Conservation (phyloP, 75 land plant genomes). For the Cunninghamia lanceolata region DNA sequence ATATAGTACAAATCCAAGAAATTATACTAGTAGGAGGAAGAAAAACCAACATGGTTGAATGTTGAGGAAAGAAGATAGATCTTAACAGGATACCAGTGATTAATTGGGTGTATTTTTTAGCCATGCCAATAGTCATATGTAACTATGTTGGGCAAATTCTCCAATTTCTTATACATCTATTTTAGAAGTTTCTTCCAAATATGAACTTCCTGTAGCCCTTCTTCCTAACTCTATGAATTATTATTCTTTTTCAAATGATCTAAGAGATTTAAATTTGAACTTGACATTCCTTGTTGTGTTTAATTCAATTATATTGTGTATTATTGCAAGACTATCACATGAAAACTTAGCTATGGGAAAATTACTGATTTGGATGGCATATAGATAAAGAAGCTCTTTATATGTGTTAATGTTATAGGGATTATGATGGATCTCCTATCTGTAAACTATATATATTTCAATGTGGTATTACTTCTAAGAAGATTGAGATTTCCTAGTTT, state of each 20-base stretch:
- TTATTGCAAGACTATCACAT: conserved; percentile 51
- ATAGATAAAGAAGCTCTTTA: conserved; percentile 53
- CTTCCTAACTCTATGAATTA: conserved; percentile 55
- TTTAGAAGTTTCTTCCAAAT: conserved; percentile 51
- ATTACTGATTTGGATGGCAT: conserved; percentile 52
- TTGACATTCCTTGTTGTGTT: conserved; percentile 47
- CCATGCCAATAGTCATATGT: neutral
- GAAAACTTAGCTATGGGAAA: conserved; percentile 43
- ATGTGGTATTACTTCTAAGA: conserved; percentile 57
- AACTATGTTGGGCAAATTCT: neutral
- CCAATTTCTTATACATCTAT: conserved; percentile 9
- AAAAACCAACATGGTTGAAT: too few relatives aligned
- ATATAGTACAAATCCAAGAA: too few relatives aligned
- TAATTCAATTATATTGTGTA: conserved; percentile 64
- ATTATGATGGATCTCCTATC: conserved; percentile 26
- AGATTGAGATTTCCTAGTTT: conserved; percentile 39
- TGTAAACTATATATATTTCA: conserved; percentile 36
- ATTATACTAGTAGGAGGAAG: too few relatives aligned
- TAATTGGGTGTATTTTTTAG: neutral
- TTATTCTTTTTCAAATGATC: conserved; percentile 51
- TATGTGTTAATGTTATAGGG: conserved; percentile 60
- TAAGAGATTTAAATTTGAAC: conserved; percentile 52
- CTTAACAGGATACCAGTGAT: neutral
- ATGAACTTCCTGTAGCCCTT: conserved; percentile 69
- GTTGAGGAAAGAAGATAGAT: neutral